phyloP scores from a whole-genome alignment of 2,329 filamentous ascomycete genomes.

The Cladosporium oxysporum region DNA sequence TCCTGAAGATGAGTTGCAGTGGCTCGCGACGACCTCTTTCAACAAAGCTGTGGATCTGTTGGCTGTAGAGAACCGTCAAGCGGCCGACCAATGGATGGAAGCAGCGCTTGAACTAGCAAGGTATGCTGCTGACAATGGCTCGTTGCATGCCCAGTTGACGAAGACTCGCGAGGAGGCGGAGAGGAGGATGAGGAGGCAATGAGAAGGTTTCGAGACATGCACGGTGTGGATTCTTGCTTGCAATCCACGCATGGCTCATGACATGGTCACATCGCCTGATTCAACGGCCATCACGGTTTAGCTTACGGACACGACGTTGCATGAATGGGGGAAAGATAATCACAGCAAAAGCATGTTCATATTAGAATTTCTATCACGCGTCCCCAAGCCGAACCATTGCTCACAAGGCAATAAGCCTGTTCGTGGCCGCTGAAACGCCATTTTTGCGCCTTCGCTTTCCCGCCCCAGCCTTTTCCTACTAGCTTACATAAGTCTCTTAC shows the following conservation, averaged over 20 bases:
- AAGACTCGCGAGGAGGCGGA: slow-evolving; percentile 31
- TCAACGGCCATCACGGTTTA: background rate
- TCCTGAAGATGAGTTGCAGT: slow-evolving; percentile 70
- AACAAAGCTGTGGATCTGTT: slow-evolving; percentile 72
- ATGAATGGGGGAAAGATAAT: background rate
- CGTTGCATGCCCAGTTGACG: slow-evolving; percentile 42
- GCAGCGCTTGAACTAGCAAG: slow-evolving; percentile 64
- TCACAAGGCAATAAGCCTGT: background rate
- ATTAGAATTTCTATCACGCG: slow-evolving; percentile 17
- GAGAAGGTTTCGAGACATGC: background rate
- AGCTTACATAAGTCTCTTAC: slow-evolving; percentile 8
- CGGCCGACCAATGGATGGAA: slow-evolving; percentile 62
- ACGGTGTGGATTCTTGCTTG: background rate
- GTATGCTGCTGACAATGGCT: slow-evolving; percentile 55
- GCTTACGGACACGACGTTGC: background rate
- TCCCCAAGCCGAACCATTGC: background rate
- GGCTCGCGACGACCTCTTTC: slow-evolving; percentile 69
- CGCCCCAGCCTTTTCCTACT: background rate
- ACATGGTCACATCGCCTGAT: background rate
- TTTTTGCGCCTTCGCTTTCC: slow-evolving; percentile 19
- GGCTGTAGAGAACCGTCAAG: slow-evolving; percentile 42
- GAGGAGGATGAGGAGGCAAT: slow-evolving; percentile 19
- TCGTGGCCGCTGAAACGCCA: slow-evolving; percentile 9
- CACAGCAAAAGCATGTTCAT: slow-evolving; percentile 7
- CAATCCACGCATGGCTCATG: background rate